A percentile compares a stretch with the other conserved stretches of the same genome.
phyloP scores from a whole-genome alignment of 306 rosid species.

The Abrus precatorius region DNA sequence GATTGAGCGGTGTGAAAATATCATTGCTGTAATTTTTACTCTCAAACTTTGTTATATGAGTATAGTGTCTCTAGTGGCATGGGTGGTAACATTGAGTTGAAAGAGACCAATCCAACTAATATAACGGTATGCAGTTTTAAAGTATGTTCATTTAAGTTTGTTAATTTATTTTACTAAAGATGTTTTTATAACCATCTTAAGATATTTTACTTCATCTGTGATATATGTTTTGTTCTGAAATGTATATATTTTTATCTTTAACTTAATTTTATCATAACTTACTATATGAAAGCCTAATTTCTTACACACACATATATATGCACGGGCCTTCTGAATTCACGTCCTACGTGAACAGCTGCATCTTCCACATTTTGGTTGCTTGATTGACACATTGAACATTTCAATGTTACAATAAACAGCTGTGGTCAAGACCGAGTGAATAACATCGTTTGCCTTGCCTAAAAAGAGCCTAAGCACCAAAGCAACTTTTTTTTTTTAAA shows the following conservation, averaged over 20 bases:
- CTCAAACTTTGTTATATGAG: background rate
- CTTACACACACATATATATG: background rate
- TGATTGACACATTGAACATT: conserved; percentile 22
- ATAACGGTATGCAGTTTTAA: background rate
- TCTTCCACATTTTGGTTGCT: background rate
- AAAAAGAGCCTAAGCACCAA: conserved; percentile 42
- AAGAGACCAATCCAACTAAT: background rate
- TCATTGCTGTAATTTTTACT: background rate
- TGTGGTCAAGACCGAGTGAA: conserved; percentile 15
- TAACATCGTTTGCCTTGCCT: conserved; percentile 32
- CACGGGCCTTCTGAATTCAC: background rate
- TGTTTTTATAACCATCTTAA: background rate
- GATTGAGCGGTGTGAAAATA: too few relatives aligned
- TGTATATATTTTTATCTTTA: background rate
- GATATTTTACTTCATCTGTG: background rate
- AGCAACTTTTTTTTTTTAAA: conserved; percentile 17
- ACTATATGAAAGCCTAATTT: background rate
- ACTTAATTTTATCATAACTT: background rate
- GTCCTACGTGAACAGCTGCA: background rate
- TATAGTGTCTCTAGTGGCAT: background rate
- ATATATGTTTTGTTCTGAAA: background rate
- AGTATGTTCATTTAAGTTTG: background rate
- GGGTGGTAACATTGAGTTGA: background rate
- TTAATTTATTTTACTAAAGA: background rate
- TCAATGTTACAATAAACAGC: conserved; percentile 1